Evolutionary conservation across 2,329 filamentous ascomycete species (phyloP).

Genomic region (Cryphonectria japonica): DNA sequence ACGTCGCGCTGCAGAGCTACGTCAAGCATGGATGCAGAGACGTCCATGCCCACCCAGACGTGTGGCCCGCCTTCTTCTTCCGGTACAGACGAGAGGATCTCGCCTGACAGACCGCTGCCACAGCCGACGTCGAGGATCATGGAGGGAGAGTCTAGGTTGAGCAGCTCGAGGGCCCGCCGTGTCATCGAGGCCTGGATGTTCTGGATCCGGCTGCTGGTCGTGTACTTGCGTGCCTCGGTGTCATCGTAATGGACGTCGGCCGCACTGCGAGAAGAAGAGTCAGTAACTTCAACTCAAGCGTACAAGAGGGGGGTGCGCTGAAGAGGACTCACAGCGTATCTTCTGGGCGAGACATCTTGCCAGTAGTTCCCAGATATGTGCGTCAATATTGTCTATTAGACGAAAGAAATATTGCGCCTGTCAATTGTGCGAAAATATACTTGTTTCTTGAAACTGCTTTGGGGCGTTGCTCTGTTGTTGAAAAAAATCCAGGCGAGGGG

Average conservation of each 20-base stretch:
- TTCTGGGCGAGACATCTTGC: slow-evolving; percentile 89
- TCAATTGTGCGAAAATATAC: too few species aligned
- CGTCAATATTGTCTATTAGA: background rate
- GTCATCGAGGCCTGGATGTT: slow-evolving; percentile 97
- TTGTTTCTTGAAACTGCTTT: background rate
- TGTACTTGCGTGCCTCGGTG: slow-evolving; percentile 94
- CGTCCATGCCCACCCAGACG: slow-evolving; percentile 96
- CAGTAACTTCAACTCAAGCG: slow-evolving; percentile 30
- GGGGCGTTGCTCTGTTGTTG: background rate
- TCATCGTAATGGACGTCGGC: slow-evolving; percentile 99
- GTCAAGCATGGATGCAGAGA: slow-evolving; percentile 95
- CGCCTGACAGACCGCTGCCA: slow-evolving; percentile 90
- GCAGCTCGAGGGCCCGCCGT: slow-evolving; percentile 86
- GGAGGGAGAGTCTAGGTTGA: slow-evolving; percentile 77
- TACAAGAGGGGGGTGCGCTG: slow-evolving; percentile 21
- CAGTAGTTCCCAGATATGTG: too few species aligned
- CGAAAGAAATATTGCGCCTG: background rate
- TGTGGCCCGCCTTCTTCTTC: slow-evolving; percentile 80
- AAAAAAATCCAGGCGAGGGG: slow-evolving; percentile 4
- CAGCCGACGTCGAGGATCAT: slow-evolving; percentile 97
- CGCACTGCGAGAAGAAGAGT: slow-evolving; percentile 58
- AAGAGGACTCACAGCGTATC: slow-evolving; percentile 74
- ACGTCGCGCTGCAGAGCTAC: slow-evolving; percentile 89
- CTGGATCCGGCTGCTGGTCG: slow-evolving; percentile 91
- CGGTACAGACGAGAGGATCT: slow-evolving; percentile 79